phyloP scores from a whole-genome alignment of 345 rosid genomes.

The Tarenaya hassleriana region DNA sequence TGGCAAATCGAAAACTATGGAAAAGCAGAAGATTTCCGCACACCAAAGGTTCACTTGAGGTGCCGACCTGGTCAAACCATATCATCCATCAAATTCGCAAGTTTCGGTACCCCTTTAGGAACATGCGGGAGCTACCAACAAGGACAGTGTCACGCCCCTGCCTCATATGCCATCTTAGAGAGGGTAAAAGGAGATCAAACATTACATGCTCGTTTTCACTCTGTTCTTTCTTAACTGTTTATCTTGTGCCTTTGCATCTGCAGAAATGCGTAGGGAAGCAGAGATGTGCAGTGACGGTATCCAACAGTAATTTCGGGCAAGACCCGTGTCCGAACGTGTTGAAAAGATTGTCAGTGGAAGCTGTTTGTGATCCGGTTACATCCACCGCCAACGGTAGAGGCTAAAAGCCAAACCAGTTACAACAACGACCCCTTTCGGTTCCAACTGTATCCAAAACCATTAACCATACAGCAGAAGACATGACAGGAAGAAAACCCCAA shows the following conservation, averaged over 20 bases:
- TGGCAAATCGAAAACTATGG: slow-evolving; percentile 99
- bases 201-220: neutral
- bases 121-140: slow-evolving; percentile 92
- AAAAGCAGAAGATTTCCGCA: slow-evolving; percentile 69
- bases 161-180: slow-evolving; percentile 67
- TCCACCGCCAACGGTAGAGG: slow-evolving; percentile 39
- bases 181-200: slow-evolving; percentile 42
- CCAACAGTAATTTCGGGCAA: slow-evolving; percentile 70
- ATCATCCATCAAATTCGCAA: slow-evolving; percentile 82
- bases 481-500: slow-evolving; percentile 22
- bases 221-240: slow-evolving; percentile 13
- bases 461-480: slow-evolving; percentile 32
- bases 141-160: slow-evolving; percentile 84
- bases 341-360: slow-evolving; percentile 78
- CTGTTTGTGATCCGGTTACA: slow-evolving; percentile 56
- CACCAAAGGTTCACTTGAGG: slow-evolving; percentile 80
- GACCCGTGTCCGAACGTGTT: slow-evolving; percentile 85
- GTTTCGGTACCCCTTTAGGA: slow-evolving; percentile 97
- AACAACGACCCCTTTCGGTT: slow-evolving; percentile 20
- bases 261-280: slow-evolving; percentile 85
- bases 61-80: slow-evolving; percentile 78
- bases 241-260: slow-evolving; percentile 10
- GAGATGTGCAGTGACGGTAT: slow-evolving; percentile 67
- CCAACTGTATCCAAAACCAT: slow-evolving; percentile 32
- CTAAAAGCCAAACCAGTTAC: slow-evolving; percentile 15